Percentiles rank a stretch among this genome's conserved stretches.
These are phyloP conservation scores for Platanthera guangdongensis DNA, from an alignment of 106 monocot genomes.

Conservation along the genomic window DNA sequence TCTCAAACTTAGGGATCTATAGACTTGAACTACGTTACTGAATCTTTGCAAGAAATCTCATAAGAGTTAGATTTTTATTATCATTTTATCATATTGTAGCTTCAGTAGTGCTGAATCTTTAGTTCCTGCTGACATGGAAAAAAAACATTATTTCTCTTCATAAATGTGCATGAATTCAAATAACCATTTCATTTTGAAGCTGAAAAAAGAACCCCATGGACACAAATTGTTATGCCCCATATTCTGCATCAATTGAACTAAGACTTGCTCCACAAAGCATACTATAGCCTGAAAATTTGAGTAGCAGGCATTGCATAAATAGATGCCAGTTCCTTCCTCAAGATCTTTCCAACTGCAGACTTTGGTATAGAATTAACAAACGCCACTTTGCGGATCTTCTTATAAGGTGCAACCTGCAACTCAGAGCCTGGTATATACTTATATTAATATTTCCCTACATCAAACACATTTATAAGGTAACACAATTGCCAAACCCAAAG, in stretches of 20 bases:
- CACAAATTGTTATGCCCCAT: not conserved
- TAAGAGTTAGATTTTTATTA: too few relatives aligned
- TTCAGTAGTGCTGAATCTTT: too few relatives aligned
- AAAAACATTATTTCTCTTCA: too few relatives aligned
- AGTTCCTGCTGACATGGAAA: too few relatives aligned
- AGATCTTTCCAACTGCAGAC: constrained; percentile 26
- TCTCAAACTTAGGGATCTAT: too few relatives aligned
- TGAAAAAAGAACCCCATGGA: not conserved
- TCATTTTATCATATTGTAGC: too few relatives aligned
- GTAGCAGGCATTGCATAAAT: not conserved
- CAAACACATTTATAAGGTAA: too few relatives aligned
- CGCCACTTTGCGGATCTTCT: constrained; percentile 25
- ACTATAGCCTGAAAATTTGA: not conserved
- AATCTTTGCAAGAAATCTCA: too few relatives aligned
- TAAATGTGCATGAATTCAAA: not conserved
- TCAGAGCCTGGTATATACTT: too few relatives aligned
- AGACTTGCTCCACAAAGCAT: not conserved
- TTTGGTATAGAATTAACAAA: constrained; percentile 32
- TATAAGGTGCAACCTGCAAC: constrained; percentile 35
- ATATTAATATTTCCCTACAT: too few relatives aligned
- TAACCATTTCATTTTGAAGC: not conserved
- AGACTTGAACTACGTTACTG: too few relatives aligned
- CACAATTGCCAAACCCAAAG: too few relatives aligned
- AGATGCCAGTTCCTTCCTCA: constrained; percentile 20
- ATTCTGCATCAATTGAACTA: not conserved